These are phyloP conservation scores for Cryptococcus sp. DNA, from an alignment of 1,284 basidiomycete genomes.

Conservation along the genomic window DNA sequence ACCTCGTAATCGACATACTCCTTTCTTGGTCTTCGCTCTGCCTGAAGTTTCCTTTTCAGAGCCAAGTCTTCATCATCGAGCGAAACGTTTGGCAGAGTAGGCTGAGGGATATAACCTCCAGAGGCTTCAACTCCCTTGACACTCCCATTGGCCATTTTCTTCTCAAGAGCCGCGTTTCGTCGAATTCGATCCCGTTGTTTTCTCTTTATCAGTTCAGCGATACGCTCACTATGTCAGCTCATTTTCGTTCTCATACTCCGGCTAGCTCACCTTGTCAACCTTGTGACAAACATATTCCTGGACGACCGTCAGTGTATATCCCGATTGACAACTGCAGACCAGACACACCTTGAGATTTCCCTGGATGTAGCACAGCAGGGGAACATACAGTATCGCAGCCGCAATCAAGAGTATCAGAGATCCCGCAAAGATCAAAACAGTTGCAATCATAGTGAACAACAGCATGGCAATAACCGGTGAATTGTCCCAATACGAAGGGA, in stretches of 20 bases:
- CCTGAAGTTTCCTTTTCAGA: conserved; percentile 7
- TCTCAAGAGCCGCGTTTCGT: conserved; percentile 74
- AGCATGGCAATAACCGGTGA: conserved; percentile 71
- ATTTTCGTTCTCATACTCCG: not conserved
- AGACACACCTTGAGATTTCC: conserved; percentile 78
- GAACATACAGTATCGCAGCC: conserved; percentile 85
- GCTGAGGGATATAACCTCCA: conserved; percentile 66
- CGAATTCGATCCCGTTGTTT: conserved; percentile 80
- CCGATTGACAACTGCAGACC: too few relatives aligned
- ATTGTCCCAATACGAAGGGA: conserved; percentile 58
- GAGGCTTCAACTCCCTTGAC: conserved; percentile 86
- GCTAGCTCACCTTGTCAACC: conserved; percentile 63
- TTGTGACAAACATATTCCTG: conserved; percentile 98
- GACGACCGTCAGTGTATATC: not conserved
- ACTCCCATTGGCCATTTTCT: conserved; percentile 85
- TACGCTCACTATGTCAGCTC: conserved; percentile 57
- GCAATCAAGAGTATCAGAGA: conserved; percentile 74
- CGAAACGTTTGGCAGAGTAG: conserved; percentile 86
- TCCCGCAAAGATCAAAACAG: conserved; percentile 78
- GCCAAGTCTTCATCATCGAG: conserved; percentile 65
- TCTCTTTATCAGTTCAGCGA: conserved; percentile 86
- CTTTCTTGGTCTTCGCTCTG: not conserved
- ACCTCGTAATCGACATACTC: conserved; percentile 14
- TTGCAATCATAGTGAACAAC: conserved; percentile 84
- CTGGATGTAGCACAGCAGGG: conserved; percentile 88